Base-by-base conservation (phyloP, 2,329 filamentous ascomycete genomes). In the Ceratocystis eucalypticola region DNA sequence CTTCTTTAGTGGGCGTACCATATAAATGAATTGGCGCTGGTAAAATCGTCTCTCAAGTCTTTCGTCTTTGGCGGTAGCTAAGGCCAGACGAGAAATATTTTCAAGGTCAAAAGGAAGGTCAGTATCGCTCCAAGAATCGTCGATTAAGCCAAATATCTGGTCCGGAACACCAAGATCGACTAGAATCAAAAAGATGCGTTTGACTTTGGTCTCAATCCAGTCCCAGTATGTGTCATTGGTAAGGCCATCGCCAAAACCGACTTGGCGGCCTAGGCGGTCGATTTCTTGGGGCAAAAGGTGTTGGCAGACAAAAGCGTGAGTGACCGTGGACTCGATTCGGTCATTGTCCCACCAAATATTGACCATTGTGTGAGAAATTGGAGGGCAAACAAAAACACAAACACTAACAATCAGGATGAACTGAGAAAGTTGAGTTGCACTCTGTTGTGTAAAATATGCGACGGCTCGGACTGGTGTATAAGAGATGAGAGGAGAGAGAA, bases 211-310 rank as follows among this genome's bases (percentile, higher is more conserved):
- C 61, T 88, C 76, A 67, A 91, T 89, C 86, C 88, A 90, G 72
- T 91, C 87, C 78, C 88, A 85, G 73, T 91, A 91, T 0, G 87
- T 90, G 69, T 86, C 83, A 73, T 89, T 84, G 3, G 87, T 90
- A 66, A 83, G 74, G 66, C 83, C 84, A 70, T 85, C 71, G 37
- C 87, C 87, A 73, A 89, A 90, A 12, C 79, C 82, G 61, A 89
- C 77, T 7, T 84, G 83, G 50, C 78, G 77, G 71, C 87, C 81
- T 61, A 92, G 76, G 65, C 82, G 82, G 66, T 81, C 78, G 70
- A 84, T 79, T 74, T 88, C 86, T 68, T 84, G 80, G 50, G 83
- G 81, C 61, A 82, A 78, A 53, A 91, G 78, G 67, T 88, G 82
- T 50, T 83, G 83, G 63, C 81, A 80, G 69, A 91, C 83, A 72